Conservation (phyloP, 2,329 filamentous ascomycete species). For the Calonectria pteridis region DNA sequence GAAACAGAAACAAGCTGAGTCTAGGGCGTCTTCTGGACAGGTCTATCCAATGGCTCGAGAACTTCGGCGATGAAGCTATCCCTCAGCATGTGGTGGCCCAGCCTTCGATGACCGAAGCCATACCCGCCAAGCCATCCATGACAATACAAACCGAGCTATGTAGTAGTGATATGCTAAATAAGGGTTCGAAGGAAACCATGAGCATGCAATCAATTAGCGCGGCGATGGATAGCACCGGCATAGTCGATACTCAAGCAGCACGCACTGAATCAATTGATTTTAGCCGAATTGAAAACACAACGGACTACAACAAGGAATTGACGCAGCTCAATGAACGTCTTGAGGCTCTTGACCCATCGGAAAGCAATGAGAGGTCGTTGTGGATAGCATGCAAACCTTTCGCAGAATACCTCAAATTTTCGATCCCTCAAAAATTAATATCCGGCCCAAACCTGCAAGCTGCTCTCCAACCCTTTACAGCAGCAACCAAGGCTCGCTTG, state of each 20-base stretch:
- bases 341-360: neutral
- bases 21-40: constrained; percentile 40
- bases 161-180: neutral
- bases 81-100: neutral
- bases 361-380: constrained; percentile 4
- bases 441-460: constrained; percentile 29
- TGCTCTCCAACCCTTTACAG: neutral
- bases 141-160: too few species aligned
- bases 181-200: too few species aligned
- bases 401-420: constrained; percentile 13
- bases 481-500: neutral
- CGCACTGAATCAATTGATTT: neutral
- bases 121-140: neutral
- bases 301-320: neutral
- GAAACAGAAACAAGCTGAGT: constrained; percentile 40
- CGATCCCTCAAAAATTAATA: constrained; percentile 25
- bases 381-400: constrained; percentile 25
- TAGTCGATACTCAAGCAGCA: neutral
- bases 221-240: neutral
- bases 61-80: neutral
- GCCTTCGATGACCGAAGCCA: neutral
- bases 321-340: constrained; percentile 1
- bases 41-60: constrained; percentile 47
- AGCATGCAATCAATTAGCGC: neutral
- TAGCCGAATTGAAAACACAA: neutral